Evolutionary conservation across 2,329 filamentous ascomycete genomes (phyloP), one percentile per base, ranked within the genome.

Genomic region (Aspergillus jensenii): DNA sequence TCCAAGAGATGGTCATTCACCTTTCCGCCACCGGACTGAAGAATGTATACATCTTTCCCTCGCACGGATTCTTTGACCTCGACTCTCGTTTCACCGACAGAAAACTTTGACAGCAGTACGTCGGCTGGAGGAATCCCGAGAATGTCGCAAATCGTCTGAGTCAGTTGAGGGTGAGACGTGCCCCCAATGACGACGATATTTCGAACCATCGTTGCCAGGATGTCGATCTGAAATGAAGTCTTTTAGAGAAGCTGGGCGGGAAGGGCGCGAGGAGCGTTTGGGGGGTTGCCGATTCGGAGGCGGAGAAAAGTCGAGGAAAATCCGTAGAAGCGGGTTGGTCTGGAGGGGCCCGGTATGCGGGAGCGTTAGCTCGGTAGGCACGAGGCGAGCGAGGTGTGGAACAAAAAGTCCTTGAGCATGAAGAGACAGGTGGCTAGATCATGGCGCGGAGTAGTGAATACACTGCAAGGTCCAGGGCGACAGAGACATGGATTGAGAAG

Each of bases 21-120:
- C 69, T 90, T 90, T 63, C 91, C 92, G 67, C 91, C 91, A 67
- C 91, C 92, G 43, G 91, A 95, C 78, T 98, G 93, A 70, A 99
- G 91, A 73, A 98, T 97, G 80, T 96, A 99, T 74, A 97, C 95
- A 86, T 99, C 95, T 76, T 99, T 99, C 67, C 91, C 95, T 68
- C 95, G 90, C 52, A 99, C 95, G 14, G 92, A 96, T 77, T 99
- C 95, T 74, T 93, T 85, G 71, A 99, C 96, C 77, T 98, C 95
- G 62, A 96, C 93, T 55, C 93, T 87, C 66, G 90, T 96, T 80
- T 98, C 95, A 66, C 95, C 95, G 52, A 95, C 91, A 33, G 92
- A 91, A 80, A 99, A 99, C 79, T 97, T 97, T 72, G 83, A 85
- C 50, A 98, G 86, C 61, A 93, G 87, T 66, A 93, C 89, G 71